phyloP scores from a whole-genome alignment of 2,329 filamentous ascomycete species.

The Xylaria sp. region DNA sequence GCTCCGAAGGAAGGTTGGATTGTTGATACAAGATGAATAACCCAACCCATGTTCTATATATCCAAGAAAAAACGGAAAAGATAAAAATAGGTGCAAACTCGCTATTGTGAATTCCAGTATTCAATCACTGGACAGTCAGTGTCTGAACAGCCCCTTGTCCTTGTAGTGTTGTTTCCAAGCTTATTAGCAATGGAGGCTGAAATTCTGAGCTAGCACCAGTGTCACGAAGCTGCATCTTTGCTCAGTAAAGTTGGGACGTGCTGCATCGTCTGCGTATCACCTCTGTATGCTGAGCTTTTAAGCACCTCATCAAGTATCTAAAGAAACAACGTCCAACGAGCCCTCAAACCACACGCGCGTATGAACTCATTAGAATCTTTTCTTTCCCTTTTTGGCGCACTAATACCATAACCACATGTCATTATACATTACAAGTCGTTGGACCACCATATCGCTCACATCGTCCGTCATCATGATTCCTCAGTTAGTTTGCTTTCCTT shows the following conservation, averaged over 20 bases:
- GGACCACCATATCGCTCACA: not conserved
- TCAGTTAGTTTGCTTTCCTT: conserved; percentile 45
- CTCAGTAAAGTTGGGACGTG: conserved; percentile 9
- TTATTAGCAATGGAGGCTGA: not conserved
- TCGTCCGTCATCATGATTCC: conserved; percentile 37
- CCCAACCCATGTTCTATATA: conserved; percentile 41
- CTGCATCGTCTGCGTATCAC: conserved; percentile 4
- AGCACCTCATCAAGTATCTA: not conserved
- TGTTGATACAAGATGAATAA: conserved; percentile 43
- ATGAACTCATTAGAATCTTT: not conserved
- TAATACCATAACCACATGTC: not conserved
- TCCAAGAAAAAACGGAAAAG: not conserved
- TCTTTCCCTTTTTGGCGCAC: not conserved
- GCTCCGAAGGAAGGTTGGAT: conserved; percentile 38
- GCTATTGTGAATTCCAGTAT: conserved; percentile 3
- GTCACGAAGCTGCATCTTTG: not conserved
- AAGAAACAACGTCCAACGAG: not conserved
- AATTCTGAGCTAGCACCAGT: not conserved
- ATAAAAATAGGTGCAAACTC: conserved; percentile 9
- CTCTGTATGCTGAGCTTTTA: not conserved
- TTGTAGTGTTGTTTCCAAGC: not conserved
- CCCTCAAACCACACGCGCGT: not conserved
- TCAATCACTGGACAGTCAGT: not conserved
- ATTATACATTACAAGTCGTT: conserved; percentile 27
- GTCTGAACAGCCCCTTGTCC: not conserved